Evolutionary conservation across 345 rosid species (phyloP).

Genomic region (Pistacia atlantica): DNA sequence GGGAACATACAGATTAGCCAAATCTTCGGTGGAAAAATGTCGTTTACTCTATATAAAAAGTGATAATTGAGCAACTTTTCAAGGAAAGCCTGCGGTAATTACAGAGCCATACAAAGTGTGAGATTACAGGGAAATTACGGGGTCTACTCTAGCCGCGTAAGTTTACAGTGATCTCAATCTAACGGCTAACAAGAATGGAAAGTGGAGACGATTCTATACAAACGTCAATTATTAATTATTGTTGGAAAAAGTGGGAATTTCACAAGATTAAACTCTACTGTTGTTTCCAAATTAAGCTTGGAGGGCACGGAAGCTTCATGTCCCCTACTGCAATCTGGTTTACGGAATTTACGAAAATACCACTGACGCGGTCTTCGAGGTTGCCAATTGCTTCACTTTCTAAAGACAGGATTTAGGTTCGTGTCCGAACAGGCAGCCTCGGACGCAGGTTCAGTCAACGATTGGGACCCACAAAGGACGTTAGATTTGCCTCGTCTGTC

Average conservation of each 20-base stretch:
- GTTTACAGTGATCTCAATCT: background rate
- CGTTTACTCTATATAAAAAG: no score
- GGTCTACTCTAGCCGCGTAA: background rate
- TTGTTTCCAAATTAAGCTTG: constrained; percentile 35
- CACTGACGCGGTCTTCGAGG: constrained; percentile 38
- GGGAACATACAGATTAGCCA: no score
- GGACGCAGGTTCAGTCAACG: constrained; percentile 38
- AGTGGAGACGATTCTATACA: background rate
- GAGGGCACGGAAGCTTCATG: constrained; percentile 38
- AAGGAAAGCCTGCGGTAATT: no score
- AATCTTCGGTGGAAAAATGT: no score
- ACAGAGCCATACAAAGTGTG: no score
- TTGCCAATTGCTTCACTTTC: constrained; percentile 15
- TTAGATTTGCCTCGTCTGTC: constrained; percentile 13
- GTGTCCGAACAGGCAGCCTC: constrained; percentile 32
- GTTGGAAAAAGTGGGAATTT: background rate
- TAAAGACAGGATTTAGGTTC: constrained; percentile 19
- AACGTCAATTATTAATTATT: background rate
- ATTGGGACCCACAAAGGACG: constrained; percentile 26
- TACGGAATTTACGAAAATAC: constrained; percentile 21
- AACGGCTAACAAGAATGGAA: no score
- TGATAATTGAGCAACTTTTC: no score
- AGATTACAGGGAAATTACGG: no score
- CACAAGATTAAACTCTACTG: background rate
- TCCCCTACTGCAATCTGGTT: constrained; percentile 23